These are phyloP conservation scores for Neodidymelliopsis sp. DNA, from an alignment of 2,329 filamentous ascomycete genomes.

Conservation along the genomic window DNA sequence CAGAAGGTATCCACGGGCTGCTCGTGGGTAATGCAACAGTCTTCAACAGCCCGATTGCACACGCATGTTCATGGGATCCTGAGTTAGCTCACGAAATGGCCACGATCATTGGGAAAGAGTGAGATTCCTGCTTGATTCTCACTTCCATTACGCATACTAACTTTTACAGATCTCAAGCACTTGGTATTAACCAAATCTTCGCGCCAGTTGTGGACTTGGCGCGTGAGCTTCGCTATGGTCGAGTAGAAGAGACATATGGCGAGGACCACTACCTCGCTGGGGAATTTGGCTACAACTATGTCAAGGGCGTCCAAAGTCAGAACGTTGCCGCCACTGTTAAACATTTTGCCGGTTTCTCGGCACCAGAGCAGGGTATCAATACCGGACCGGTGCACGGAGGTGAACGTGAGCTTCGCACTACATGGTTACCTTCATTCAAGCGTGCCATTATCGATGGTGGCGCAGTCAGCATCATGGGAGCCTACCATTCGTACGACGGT, in stretches of 20 bases:
- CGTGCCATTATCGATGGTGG: slow-evolving; percentile 74
- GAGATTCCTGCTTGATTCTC: neutral
- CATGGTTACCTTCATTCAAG: slow-evolving; percentile 67
- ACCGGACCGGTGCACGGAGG: slow-evolving; percentile 66
- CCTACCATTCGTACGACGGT: slow-evolving; percentile 78
- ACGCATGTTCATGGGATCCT: slow-evolving; percentile 75
- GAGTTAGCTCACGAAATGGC: slow-evolving; percentile 72
- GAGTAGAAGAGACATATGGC: slow-evolving; percentile 76
- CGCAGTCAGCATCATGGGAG: slow-evolving; percentile 74
- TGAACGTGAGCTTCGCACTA: slow-evolving; percentile 62
- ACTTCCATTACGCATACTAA: neutral
- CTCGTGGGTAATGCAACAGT: slow-evolving; percentile 76
- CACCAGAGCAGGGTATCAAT: slow-evolving; percentile 76
- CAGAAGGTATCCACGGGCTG: slow-evolving; percentile 77
- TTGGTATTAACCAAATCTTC: slow-evolving; percentile 78
- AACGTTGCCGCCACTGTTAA: slow-evolving; percentile 77
- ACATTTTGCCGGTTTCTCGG: slow-evolving; percentile 74
- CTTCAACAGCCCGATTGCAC: slow-evolving; percentile 78
- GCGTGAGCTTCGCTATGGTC: slow-evolving; percentile 73
- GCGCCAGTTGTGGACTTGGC: slow-evolving; percentile 75
- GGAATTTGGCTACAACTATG: slow-evolving; percentile 69
- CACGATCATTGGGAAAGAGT: slow-evolving; percentile 68
- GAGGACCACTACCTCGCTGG: slow-evolving; percentile 74
- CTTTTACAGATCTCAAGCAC: slow-evolving; percentile 56
- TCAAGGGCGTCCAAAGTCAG: slow-evolving; percentile 68